Base-by-base conservation (phyloP, 208 protist genomes). In the Herpetomonas samuelpessoai region DNA sequence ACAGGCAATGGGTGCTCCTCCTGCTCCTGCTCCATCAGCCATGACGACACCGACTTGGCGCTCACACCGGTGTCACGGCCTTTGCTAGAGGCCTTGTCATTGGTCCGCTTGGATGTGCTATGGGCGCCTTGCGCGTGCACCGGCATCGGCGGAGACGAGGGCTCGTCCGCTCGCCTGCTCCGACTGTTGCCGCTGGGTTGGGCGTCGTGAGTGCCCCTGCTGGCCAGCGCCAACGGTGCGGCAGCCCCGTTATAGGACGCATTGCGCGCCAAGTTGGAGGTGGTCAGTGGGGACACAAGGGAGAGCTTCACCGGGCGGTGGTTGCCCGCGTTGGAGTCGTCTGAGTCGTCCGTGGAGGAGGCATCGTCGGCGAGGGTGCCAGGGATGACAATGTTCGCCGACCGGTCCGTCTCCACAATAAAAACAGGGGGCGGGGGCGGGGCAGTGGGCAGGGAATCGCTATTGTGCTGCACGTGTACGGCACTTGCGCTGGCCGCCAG, bases 381-480 rank as follows among this genome's bases (percentile, higher is more conserved):
- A 3, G 52, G 60, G n/a, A 70, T 21, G 35, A 24, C 30, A 14
- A 61, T 29, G 3, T 2, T 55, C 0, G 65, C 51, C 2, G 66
- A 62, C 24, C 57, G 61, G 29, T 55, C 48, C 45, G 72, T 74
- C 60, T 72, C 66, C 29, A 74, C 58, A 2, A 79, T 53, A 57
- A 74, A 79, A 10, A 79, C 54, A 1, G 59, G 55, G 7, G 66
- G 60, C 9, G 19, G 29, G 21, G 28, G 30, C 19, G 18, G 49
- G 24, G 21, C 38, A 39, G 9, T 10, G 22, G 4, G 35, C 35
- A 41, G 9, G 35, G 35, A 41, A 14, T 14, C 14, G 35, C 14
- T 14, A 14, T 6, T 41, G 35, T 41, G 35, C 9, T 14, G 35
- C 9, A 41, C 35, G 35, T 6, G 6, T 6, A 14, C 14, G 35